phyloP scores from a whole-genome alignment of 148 eudicot species.

The Bassia scoparia region DNA sequence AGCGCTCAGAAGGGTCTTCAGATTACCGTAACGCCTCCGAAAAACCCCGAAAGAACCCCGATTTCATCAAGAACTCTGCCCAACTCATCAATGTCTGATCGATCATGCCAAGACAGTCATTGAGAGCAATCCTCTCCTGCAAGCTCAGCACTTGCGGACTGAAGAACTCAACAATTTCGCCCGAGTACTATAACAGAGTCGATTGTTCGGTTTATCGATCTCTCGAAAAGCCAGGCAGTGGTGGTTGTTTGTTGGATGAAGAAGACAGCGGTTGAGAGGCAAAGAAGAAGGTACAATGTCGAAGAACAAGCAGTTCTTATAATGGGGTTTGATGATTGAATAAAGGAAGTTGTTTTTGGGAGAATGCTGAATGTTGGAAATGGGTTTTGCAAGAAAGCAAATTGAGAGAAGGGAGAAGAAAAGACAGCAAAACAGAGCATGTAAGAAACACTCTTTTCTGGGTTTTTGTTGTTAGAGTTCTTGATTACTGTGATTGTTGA shows the following conservation, averaged over 20 bases:
- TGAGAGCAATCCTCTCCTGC: conserved; percentile 35
- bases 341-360: background rate
- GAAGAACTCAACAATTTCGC: conserved; percentile 23
- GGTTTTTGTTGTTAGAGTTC: too few relatives aligned
- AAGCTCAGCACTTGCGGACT: conserved; percentile 17
- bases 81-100: conserved; percentile 58
- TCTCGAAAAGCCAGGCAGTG: conserved; percentile 30
- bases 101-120: conserved; percentile 53
- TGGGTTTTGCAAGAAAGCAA: conserved; percentile 4
- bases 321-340: conserved; percentile 17
- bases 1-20: conserved; percentile 64
- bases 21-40: conserved; percentile 23
- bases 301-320: conserved; percentile 41
- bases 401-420: conserved; percentile 5
- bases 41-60: background rate
- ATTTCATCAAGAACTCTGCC: conserved; percentile 32
- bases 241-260: conserved; percentile 23
- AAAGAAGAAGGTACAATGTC: conserved; percentile 45
- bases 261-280: conserved; percentile 37
- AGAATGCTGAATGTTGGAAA: conserved; percentile 7
- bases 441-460: too few relatives aligned
- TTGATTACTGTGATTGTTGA: too few relatives aligned
- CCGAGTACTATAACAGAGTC: conserved; percentile 7
- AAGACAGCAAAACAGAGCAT: conserved; percentile 24
- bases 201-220: conserved; percentile 37